phyloP scores from a whole-genome alignment of 2,329 filamentous ascomycete genomes.

The Sporothrix schenckii region DNA sequence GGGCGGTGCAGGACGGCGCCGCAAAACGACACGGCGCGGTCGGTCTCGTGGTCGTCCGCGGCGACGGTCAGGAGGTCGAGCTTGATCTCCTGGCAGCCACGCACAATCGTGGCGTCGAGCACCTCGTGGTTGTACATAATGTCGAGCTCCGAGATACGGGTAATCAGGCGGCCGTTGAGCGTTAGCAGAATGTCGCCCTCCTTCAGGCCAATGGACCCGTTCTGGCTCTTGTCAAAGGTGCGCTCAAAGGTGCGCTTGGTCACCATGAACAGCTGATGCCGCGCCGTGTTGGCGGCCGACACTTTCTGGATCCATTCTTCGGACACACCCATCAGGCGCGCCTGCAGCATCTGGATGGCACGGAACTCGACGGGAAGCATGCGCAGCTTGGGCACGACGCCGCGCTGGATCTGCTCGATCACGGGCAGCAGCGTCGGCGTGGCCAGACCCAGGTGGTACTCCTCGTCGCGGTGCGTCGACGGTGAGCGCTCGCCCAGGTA shows the following conservation, averaged over 20 bases:
- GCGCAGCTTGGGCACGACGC: constrained; percentile 75
- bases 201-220: constrained; percentile 63
- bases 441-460: constrained; percentile 92
- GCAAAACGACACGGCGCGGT: constrained; percentile 90
- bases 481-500: constrained; percentile 88
- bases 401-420: constrained; percentile 81
- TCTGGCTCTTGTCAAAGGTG: constrained; percentile 36
- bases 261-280: constrained; percentile 98
- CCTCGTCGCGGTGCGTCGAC: constrained; percentile 81
- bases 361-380: constrained; percentile 95
- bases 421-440: constrained; percentile 88
- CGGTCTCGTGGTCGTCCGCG: constrained; percentile 88
- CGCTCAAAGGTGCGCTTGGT: constrained; percentile 74
- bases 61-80: constrained; percentile 82
- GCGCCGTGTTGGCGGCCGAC: constrained; percentile 81
- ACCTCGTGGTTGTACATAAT: constrained; percentile 90
- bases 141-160: constrained; percentile 88
- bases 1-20: constrained; percentile 90
- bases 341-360: constrained; percentile 94
- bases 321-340: constrained; percentile 92
- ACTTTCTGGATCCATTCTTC: constrained; percentile 96
- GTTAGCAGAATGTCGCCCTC: constrained; percentile 94
- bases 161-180: constrained; percentile 89
- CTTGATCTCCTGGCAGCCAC: constrained; percentile 76
- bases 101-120: constrained; percentile 83